Base-by-base conservation (phyloP, 192 early-diverging fungal species). In the Coemansia sp. region DNA sequence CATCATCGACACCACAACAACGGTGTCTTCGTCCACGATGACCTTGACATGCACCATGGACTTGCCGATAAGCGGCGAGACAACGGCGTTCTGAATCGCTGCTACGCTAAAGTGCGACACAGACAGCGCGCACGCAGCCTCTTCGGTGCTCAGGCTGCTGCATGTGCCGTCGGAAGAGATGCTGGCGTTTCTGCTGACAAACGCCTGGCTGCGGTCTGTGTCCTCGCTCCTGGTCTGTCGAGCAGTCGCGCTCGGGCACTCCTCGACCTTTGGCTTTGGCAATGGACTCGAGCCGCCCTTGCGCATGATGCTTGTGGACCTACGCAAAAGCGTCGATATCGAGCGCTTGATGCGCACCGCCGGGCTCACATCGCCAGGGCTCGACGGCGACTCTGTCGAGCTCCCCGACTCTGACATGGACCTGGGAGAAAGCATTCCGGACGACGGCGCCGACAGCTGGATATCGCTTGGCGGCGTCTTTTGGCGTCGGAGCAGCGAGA, bases 1-100 rank as follows among this genome's bases (percentile, higher is more conserved):
- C 54, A 67, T 28, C 68, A 80, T 67, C 10, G 77, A 65, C 53
- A 80, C 58, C 10, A 80, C 60, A 3, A 74, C 60, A 3, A 50
- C 49, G 19, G 45, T 70, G 27, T 45, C 42, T 3, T 45, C 49
- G 55, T 74, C 71, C 71, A 80, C 60, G 27, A 80, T 19, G 4
- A 74, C 77, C 52, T 80, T 80, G 52, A 80, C 55, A 49, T 74
- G 77, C 4, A 80, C 56, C 67, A 74, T 80, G 10, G 77, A 80
- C 62, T 73, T 73, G 34, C 77, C 65, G n/a, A 80, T 59, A 16
- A 80, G 71, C 29, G 71, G 59, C 34, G 71, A 68, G 0, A 74
- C 48, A 18, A 65, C 62, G 16, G 55, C 36, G 36, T 68, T 70
- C 11, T 42, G 39, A 10, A 45, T 45, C 13, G 54, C 24, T 27